Percentiles rank a stretch among this genome's conserved stretches.
These are phyloP conservation scores for Trebouxia sp. DNA, from an alignment of 139 green algal genomes.

Conservation along the genomic window DNA sequence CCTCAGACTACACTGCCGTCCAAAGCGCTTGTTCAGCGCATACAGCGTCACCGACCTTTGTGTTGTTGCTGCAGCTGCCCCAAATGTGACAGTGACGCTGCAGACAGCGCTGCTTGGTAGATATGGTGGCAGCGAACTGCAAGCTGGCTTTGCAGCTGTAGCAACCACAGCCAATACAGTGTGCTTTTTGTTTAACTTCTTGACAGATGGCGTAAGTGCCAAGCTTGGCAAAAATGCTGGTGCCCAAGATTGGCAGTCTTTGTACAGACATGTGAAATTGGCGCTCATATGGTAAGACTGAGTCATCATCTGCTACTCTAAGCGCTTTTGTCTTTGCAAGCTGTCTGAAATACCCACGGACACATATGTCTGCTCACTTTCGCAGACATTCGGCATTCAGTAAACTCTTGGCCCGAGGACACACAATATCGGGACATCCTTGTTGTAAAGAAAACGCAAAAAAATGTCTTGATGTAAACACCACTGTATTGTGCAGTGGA, in stretches of 20 bases:
- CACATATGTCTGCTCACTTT: no score
- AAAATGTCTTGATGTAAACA: no score
- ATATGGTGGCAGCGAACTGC: constrained; percentile 36
- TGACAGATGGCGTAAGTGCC: constrained; percentile 59
- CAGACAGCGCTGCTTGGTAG: constrained; percentile 62
- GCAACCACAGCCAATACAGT: constrained; percentile 48
- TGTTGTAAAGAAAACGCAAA: no score
- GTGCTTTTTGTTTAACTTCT: constrained; percentile 65
- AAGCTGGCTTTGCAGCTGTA: constrained; percentile 50
- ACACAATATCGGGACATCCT: no score
- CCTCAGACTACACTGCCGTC: background rate
- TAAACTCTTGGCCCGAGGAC: no score
- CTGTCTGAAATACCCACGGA: no score
- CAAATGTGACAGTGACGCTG: constrained; percentile 51
- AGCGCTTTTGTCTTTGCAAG: no score
- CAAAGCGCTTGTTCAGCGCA: background rate
- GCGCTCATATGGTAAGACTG: constrained; percentile 1
- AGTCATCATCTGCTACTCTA: no score
- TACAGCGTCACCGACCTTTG: background rate
- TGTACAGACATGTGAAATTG: constrained; percentile 48
- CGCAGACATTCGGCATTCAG: no score
- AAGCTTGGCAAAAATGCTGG: constrained; percentile 61
- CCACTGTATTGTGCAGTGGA: background rate
- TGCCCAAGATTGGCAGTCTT: constrained; percentile 37
- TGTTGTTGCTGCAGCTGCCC: constrained; percentile 41